phyloP scores from a whole-genome alignment of 2,329 filamentous ascomycete genomes.

The Cyanodermella asteris region DNA sequence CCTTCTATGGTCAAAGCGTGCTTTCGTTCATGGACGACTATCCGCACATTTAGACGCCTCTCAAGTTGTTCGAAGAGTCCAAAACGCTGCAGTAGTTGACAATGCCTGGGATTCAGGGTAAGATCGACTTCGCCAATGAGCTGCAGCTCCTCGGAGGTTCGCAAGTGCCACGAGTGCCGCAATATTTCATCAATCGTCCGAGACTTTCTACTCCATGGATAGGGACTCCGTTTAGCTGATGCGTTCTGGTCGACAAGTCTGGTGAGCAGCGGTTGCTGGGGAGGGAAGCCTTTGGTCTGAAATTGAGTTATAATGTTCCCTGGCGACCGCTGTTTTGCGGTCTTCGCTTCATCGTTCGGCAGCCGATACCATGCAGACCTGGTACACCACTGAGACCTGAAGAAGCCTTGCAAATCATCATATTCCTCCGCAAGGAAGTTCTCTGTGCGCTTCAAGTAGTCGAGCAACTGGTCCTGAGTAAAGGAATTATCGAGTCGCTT shows the following conservation, averaged over 20 bases:
- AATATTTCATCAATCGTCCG: constrained; percentile 1
- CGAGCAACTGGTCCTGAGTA: no score
- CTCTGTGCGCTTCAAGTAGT: no score
- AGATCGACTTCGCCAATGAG: constrained; percentile 3
- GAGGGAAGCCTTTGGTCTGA: no score
- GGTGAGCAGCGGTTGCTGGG: neutral
- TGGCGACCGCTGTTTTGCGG: neutral
- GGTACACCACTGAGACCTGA: neutral
- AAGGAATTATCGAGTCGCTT: no score
- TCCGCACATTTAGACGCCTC: no score
- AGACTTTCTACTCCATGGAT: neutral
- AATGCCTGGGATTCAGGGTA: neutral
- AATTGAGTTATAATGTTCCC: neutral
- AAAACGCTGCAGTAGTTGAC: neutral
- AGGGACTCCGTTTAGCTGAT: neutral
- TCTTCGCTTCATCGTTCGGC: no score
- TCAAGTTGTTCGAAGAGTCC: no score
- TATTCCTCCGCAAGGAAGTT: no score
- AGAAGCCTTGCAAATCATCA: no score
- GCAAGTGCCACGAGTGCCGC: constrained; percentile 1
- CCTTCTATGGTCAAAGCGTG: neutral
- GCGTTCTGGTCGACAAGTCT: neutral
- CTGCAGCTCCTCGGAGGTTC: constrained; percentile 2
- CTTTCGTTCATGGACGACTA: constrained; percentile 1
- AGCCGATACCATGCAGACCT: constrained; percentile 2